Base-by-base conservation (phyloP, 148 eudicot species). In the Drosera capensis region DNA sequence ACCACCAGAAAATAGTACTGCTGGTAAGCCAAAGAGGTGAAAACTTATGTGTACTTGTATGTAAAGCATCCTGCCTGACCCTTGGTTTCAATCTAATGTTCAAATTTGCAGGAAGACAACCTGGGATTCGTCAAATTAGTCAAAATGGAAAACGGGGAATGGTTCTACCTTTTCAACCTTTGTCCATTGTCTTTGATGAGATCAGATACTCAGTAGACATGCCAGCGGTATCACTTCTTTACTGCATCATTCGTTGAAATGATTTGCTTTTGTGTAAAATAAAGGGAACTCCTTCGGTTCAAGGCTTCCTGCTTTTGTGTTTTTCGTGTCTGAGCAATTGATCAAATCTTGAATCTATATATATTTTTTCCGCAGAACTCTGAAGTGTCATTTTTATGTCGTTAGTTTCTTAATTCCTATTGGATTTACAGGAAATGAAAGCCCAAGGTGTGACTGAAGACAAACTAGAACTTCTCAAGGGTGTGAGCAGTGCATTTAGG, bases 201-300 rank as follows among this genome's bases (percentile, higher is more conserved):
- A 46, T 83, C 61, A 68, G 48, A 51, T 82, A 82, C 28, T 65
- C 83, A 42, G 76, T 82, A 3, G 94, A 82, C 54, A 79, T 82
- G 94, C 87, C 87, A 46, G 58, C 42, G 63, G 86, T 82, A 82
- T 35, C 9, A 41, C 23, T 34, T 49, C 41, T 9, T 3, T 11
- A 8, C 25, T 17, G 9, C 5, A 14, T 8, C 9, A 31, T 40
- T 16, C 19, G 7, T 3, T n/a, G n/a, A n/a, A n/a, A n/a, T n/a
- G 35, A 29, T 12, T 29, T 29, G 35, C 35, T 29, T n/a, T n/a
- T n/a, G n/a, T n/a, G n/a, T n/a, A n/a, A n/a, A n/a, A n/a, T n/a
- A n/a, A n/a, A 13, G 13, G 35, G 35, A 30, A 30, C 6, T 30
- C 13, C 13, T 30, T 30, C 35, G 13, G 13, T 5, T 30, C 35